phyloP scores from a whole-genome alignment of 345 rosid genomes.

The rapeseed (Brassica napus) region DNA sequence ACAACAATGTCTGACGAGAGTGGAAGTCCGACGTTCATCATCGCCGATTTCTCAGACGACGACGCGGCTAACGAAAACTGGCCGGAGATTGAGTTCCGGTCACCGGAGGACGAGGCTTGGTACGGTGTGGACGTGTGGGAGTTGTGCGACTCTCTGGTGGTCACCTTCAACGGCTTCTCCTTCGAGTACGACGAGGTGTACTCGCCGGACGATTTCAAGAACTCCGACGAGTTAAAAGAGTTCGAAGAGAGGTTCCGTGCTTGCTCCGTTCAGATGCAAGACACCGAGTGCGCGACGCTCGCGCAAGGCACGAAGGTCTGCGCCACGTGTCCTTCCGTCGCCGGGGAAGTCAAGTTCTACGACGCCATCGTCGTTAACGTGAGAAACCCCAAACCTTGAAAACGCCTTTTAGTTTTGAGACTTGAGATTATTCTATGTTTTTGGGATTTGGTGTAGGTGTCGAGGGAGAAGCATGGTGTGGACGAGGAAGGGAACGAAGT shows the following conservation, averaged over 20 bases:
- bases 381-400: background rate
- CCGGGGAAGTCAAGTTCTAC: conserved; percentile 36
- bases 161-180: conserved; percentile 31
- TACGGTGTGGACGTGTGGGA: conserved; percentile 24
- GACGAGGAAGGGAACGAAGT: conserved; percentile 30
- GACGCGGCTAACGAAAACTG: background rate
- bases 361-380: conserved; percentile 28
- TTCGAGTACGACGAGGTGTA: conserved; percentile 28
- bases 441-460: conserved; percentile 1
- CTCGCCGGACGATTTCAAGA: conserved; percentile 21
- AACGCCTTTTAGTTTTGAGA: background rate
- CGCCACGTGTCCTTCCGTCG: conserved; percentile 30
- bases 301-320: conserved; percentile 18
- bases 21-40: background rate
- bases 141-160: conserved; percentile 17
- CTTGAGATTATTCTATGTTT: background rate
- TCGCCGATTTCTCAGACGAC: conserved; percentile 16
- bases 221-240: conserved; percentile 9
- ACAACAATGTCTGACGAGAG: background rate
- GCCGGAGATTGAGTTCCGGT: conserved; percentile 35
- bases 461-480: conserved; percentile 19
- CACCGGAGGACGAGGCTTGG: conserved; percentile 38
- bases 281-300: conserved; percentile 1
- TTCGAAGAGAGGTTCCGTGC: conserved; percentile 36
- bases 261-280: conserved; percentile 33